Base-by-base conservation (phyloP, 2,329 filamentous ascomycete genomes). In the Biscogniauxia marginata region DNA sequence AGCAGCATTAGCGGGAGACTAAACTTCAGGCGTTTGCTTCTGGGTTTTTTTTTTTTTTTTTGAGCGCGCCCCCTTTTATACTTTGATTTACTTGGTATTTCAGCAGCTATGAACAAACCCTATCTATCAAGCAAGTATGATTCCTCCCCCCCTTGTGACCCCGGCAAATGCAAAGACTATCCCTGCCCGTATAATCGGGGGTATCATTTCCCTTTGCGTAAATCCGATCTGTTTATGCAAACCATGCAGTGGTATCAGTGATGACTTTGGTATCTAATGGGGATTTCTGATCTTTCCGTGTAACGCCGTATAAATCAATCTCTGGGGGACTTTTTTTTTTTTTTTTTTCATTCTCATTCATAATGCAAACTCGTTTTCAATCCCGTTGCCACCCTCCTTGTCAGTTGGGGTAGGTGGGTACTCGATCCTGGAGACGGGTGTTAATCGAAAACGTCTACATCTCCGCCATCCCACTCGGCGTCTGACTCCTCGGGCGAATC, bases 381-480 rank as follows among this genome's bases (percentile, higher is more conserved):
- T n/a, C 11, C 7, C 49, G 16, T 54, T 23, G 25, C 11, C n/a
- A n/a, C n/a, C n/a, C n/a, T n/a, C n/a, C n/a, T n/a, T n/a, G n/a
- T n/a, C n/a, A n/a, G n/a, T n/a, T n/a, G n/a, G n/a, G n/a, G n/a
- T n/a, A n/a, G n/a, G n/a, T n/a, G n/a, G n/a, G n/a, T 19, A 7
- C 48, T 7, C 13, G 30, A 46, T 22, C 19, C 16, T 39, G 6
- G 20, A 39, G 13, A 3, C 5, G 3, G 13, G 19, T 24, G 13
- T 56, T 53, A 64, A 24, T 46, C 56, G 25, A 67, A 63, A n/a
- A 65, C 39, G 7, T 67, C 65, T 7, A 56, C 61, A 45, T 66
- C 65, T 11, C 62, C 65, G 4, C 82, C 84, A 50, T 85, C 79
- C 83, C 80, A 84, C 24, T 84, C 81, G 0, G 76, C 81, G 72